Base-by-base conservation (phyloP, 2,329 filamentous ascomycete species). In the Herpotrichia juniperi region DNA sequence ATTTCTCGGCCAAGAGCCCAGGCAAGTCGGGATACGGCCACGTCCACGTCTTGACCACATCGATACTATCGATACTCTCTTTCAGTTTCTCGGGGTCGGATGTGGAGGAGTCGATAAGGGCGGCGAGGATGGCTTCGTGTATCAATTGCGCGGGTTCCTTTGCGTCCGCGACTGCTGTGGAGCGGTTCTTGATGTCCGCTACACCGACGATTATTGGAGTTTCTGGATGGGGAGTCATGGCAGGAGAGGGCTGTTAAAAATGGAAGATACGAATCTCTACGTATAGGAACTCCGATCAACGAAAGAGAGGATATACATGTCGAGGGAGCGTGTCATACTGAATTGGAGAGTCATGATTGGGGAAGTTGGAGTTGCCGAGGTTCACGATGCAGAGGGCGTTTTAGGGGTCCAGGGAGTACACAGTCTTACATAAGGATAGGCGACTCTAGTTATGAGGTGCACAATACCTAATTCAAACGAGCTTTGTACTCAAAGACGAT, bases 1-100 rank as follows among this genome's bases (percentile, higher is more conserved):
- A 67, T 31, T 74, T 78, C 32, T 79, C 58, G 0, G 80, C 75
- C 5, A 89, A 64, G 1, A 84, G 70, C 4, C 75, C 76, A 0
- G 85, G 83, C 1, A 88, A 68, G 63, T 88, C 81, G 1, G 76
- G 69, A 62, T 88, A 88, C 0, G 82, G 80, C 86, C 86, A 88
- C 0, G 86, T 87, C 86, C 86, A 89, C 0, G 83, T 83, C 34
- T 77, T 78, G 9, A 88, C 84, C 3, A 87, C 79, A 37, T 81
- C 76, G 40, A 89, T 75, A 57, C 81, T 83, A 63, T 88, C 85
- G 46, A 87, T 80, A 1, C 70, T 68, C 0, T 72, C 61, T 53
- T 76, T 76, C 0, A 87, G 63, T 0, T 71, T 61, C 2, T 64
- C 50, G 1, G 62, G 32, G 1, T 66, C 60, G 11, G 66, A 60